Evolutionary conservation across 2,329 filamentous ascomycete genomes (phyloP).

Genomic region (Parastagonospora avenae): DNA sequence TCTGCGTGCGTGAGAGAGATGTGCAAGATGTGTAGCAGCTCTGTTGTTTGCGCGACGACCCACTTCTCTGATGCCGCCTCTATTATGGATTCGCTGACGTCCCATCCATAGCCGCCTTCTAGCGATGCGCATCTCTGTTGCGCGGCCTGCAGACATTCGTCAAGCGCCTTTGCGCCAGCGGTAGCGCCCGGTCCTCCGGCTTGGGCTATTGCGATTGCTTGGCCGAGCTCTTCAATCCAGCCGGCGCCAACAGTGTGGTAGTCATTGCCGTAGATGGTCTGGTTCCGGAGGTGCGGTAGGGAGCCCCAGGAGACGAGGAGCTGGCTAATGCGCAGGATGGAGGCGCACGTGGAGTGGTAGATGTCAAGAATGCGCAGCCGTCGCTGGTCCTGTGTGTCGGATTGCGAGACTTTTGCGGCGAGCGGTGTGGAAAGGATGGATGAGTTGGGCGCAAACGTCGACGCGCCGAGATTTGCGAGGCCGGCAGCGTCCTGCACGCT

Average conservation of each 20-base stretch:
- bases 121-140: conserved; percentile 56
- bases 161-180: conserved; percentile 25
- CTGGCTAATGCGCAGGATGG: conserved; percentile 48
- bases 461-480: conserved; percentile 65
- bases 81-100: conserved; percentile 54
- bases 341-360: conserved; percentile 73
- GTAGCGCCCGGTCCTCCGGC: conserved; percentile 48
- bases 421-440: conserved; percentile 47
- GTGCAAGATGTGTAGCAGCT: conserved; percentile 75
- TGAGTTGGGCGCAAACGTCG: conserved; percentile 48
- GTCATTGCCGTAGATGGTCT: conserved; percentile 31
- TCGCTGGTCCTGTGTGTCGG: conserved; percentile 66
- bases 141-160: conserved; percentile 54
- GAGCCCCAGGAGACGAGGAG: conserved; percentile 42
- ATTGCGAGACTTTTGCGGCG: conserved; percentile 43
- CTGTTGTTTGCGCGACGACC: conserved; percentile 67
- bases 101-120: conserved; percentile 52
- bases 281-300: conserved; percentile 32
- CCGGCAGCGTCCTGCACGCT: conserved; percentile 78
- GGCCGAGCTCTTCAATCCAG: conserved; percentile 42
- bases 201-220: conserved; percentile 33
- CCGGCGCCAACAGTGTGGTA: conserved; percentile 37
- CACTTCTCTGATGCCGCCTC: conserved; percentile 66
- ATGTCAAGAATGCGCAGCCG: conserved; percentile 71
- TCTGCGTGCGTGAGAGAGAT: conserved; percentile 74